phyloP scores from a whole-genome alignment of 371 early-diverging fungal genomes.

The Thermomucor indicae-seudaticae region DNA sequence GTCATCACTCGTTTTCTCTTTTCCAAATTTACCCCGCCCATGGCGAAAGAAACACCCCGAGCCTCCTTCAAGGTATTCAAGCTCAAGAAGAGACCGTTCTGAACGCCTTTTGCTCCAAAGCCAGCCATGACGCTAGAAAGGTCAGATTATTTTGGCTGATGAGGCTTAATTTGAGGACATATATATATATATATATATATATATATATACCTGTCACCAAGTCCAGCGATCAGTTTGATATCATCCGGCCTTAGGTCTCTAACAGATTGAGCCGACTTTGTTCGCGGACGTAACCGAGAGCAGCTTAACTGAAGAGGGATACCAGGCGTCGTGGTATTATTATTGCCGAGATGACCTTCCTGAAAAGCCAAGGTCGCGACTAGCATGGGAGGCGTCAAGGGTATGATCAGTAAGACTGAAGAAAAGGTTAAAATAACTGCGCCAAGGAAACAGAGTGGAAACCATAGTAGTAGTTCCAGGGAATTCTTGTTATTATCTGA shows the following conservation, averaged over 20 bases:
- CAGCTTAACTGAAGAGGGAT: constrained; percentile 14
- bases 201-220: constrained; percentile 64
- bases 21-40: constrained; percentile 42
- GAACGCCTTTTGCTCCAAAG: constrained; percentile 50
- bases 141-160: neutral
- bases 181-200: neutral
- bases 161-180: neutral
- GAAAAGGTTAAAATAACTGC: neutral
- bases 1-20: neutral
- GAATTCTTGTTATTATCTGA: neutral
- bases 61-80: constrained; percentile 28
- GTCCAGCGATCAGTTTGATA: constrained; percentile 53
- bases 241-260: constrained; percentile 57
- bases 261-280: constrained; percentile 16
- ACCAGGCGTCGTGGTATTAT: neutral
- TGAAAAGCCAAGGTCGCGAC: constrained; percentile 5
- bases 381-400: constrained; percentile 16
- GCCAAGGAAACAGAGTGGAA: constrained; percentile 1
- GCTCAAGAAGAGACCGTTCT: constrained; percentile 22
- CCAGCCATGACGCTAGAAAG: constrained; percentile 59
- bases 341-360: neutral
- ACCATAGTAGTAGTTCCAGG: too few species aligned
- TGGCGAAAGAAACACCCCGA: constrained; percentile 48
- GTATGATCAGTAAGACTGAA: constrained; percentile 13
- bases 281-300: constrained; percentile 30